phyloP scores from a whole-genome alignment of 2,329 filamentous ascomycete species.

The Pseudogymnoascus sp. region DNA sequence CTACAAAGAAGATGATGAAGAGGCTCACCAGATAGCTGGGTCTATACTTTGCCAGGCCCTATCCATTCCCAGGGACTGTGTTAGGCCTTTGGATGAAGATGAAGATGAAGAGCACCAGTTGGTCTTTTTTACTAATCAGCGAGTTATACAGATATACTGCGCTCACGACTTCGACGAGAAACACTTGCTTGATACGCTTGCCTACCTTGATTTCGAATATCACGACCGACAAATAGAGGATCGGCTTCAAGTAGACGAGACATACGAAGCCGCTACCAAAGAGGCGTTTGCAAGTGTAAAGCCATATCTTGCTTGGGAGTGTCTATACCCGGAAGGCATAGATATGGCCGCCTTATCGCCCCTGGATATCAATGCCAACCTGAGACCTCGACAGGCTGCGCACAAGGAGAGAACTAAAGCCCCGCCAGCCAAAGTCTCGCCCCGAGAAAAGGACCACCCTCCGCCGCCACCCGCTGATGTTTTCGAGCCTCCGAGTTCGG shows the following conservation, averaged over 20 bases:
- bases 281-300: conserved; percentile 14
- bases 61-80: not conserved
- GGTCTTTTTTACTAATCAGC: conserved; percentile 26
- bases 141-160: conserved; percentile 25
- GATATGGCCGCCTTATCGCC: conserved; percentile 59
- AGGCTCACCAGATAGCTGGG: not conserved
- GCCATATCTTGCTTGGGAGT: conserved; percentile 21
- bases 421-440: conserved; percentile 36
- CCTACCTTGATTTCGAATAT: not conserved
- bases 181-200: not conserved
- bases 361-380: conserved; percentile 55
- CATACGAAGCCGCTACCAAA: conserved; percentile 19
- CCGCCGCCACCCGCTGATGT: conserved; percentile 55
- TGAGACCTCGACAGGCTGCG: conserved; percentile 34
- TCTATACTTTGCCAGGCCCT: conserved; percentile 2
- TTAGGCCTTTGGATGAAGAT: not conserved
- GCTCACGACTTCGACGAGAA: conserved; percentile 20
- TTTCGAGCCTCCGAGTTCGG: conserved; percentile 55
- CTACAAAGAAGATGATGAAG: not conserved
- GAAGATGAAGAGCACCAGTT: conserved; percentile 17
- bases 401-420: conserved; percentile 45
- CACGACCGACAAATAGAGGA: not conserved
- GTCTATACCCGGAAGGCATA: conserved; percentile 34
- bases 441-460: conserved; percentile 55
- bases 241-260: conserved; percentile 10